Conservation (phyloP, 2,329 filamentous ascomycete species). For the Botrytis cinerea region DNA sequence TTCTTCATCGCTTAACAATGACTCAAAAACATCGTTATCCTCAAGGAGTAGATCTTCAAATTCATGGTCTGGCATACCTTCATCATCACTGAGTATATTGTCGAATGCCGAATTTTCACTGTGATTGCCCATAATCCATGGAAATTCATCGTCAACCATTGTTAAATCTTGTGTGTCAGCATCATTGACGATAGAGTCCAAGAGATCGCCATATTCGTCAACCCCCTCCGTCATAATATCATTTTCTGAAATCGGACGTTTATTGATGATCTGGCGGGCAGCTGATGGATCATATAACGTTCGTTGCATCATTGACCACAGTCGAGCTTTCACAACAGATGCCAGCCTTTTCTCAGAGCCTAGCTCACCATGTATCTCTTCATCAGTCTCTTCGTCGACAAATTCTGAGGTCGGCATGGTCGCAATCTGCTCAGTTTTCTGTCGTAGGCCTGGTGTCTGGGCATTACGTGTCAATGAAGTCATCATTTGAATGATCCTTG, state of each 20-base stretch:
- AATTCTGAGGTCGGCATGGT: background rate
- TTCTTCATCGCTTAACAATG: constrained; percentile 26
- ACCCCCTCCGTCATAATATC: background rate
- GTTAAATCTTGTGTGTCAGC: background rate
- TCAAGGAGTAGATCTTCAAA: constrained; percentile 31
- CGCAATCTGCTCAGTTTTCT: constrained; percentile 16
- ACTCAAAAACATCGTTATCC: constrained; percentile 20
- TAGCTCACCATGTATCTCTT: background rate
- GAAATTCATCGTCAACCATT: constrained; percentile 10
- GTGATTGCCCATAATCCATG: background rate
- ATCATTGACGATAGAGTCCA: constrained; percentile 2
- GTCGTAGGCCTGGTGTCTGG: constrained; percentile 18
- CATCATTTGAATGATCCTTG: constrained; percentile 21
- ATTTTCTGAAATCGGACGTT: background rate
- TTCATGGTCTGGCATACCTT: background rate
- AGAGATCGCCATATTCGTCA: constrained; percentile 17
- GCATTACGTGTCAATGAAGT: constrained; percentile 22
- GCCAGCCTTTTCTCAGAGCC: constrained; percentile 25
- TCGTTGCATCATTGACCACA: constrained; percentile 38
- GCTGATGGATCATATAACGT: constrained; percentile 30
- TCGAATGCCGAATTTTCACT: constrained; percentile 15
- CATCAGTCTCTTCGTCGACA: background rate
- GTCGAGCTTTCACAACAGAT: constrained; percentile 29
- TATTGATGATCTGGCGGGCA: constrained; percentile 21
- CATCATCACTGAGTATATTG: constrained; percentile 14